Conservation (phyloP, 805 yeast species). For the Kodamaea jinghongensis region DNA sequence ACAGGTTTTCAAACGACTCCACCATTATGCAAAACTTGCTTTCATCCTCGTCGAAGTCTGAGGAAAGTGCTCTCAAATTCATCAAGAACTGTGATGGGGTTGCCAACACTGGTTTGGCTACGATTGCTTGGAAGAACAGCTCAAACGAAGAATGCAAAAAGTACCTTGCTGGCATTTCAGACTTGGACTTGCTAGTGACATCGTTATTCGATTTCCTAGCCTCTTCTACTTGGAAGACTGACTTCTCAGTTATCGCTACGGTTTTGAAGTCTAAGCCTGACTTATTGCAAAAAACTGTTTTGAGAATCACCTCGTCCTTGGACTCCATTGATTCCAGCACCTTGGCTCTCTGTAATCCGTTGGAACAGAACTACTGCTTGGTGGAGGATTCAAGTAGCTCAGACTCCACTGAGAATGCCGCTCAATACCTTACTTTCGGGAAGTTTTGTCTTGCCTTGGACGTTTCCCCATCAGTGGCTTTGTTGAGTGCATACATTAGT, state of each 20-base stretch:
- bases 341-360: slow-evolving; percentile 47
- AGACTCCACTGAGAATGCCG: slow-evolving; percentile 5
- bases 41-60: slow-evolving; percentile 8
- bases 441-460: slow-evolving; percentile 14
- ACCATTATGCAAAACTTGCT: slow-evolving; percentile 20
- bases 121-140: slow-evolving; percentile 16
- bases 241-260: slow-evolving; percentile 14
- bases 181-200: slow-evolving; percentile 1
- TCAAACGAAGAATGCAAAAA: slow-evolving; percentile 3
- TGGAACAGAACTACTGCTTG: slow-evolving; percentile 41
- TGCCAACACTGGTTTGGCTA: not conserved
- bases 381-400: slow-evolving; percentile 1
- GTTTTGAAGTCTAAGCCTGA: slow-evolving; percentile 10
- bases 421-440: slow-evolving; percentile 13
- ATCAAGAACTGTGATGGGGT: slow-evolving; percentile 10
- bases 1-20: slow-evolving; percentile 15
- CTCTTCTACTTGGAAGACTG: slow-evolving; percentile 6
- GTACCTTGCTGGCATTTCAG: slow-evolving; percentile 1
- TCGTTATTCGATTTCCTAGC: slow-evolving; percentile 1
- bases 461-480: not conserved
- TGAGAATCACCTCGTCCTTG: slow-evolving; percentile 14
- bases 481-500: slow-evolving; percentile 11
- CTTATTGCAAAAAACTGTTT: slow-evolving; percentile 26
- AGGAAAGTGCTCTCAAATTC: slow-evolving; percentile 13
- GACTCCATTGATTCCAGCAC: slow-evolving; percentile 17